Evolutionary conservation across 2,329 filamentous ascomycete genomes (phyloP), one percentile per base, ranked within the genome.

Genomic region (Mycosphaerelloides madeirae): DNA sequence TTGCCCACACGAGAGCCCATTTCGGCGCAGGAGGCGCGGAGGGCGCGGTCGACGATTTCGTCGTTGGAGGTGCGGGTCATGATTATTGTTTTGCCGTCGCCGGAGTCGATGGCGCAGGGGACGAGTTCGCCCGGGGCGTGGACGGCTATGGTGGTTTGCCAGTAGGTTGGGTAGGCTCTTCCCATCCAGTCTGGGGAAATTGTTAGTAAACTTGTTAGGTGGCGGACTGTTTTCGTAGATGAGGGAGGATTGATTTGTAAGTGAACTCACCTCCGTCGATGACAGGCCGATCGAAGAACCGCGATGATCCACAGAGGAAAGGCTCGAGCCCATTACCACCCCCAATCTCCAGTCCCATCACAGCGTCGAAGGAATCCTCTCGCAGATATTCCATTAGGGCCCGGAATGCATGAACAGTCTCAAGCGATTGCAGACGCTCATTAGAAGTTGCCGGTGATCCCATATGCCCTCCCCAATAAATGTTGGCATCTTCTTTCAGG

Each of bases 331-430:
- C 80, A 50, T 85, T 85, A 3, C 74, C 75, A 6, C 82, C 81
- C n/a, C 82, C 82, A 42, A 85, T 81, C 55, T 85, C 81, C 9
- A 83, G 61, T 1, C 78, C 73, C 49, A 84, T 78, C 49, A 83
- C 75, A 29, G 78, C 76, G 15, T 79, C 76, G 16, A 77, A 72
- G 1, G 60, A 58, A 13, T 63, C 59, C 29, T 69, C 65, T 37
- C 55, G 46, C n/a, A 74, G 67, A 20, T 75, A 72, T 37, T 75
- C 72, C 61, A 76, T 79, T 9, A 83, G 65, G 6, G 53, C 77
- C 3, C 55, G 49, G 33, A 68, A 62, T 1, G 68, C 68, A 36
- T 67, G 56, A 3, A 65, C 59, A 6, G 64, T 67, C 58, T 83
- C 79, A 53, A 79, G 72, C 11, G 76, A 77, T 1, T 72, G 68